Base-by-base conservation (phyloP, 164 flowering plant species). In the Hamamelis virginiana region DNA sequence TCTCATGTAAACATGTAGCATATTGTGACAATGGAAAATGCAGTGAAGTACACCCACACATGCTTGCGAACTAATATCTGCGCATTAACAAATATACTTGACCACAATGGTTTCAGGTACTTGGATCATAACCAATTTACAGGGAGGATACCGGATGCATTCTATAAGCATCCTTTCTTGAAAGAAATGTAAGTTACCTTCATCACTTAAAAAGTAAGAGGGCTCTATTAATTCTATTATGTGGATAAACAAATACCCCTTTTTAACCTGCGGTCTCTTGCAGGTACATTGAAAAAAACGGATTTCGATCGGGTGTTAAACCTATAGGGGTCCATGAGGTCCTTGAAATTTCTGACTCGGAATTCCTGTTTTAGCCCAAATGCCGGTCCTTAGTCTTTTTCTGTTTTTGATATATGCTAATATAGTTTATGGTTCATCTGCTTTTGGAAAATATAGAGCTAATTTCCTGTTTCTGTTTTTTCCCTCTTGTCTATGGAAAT, bases 261-360 rank as follows among this genome's bases (percentile, higher is more conserved):
- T 33, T 33, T 33, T 2, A 33, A 2, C 6, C 6, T 33, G 41
- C 2, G 41, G 6, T 33, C 41, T 33, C 41, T 33, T 33, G 41
- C 82, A 96, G 99, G 98, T 96, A 91, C 77, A 89, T 96, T 41
- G 99, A 96, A 81, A 96, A 94, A 59, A 96, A 91, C 81, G 77
- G 83, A 47, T 96, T 93, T 84, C 72, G 84, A 73, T 82, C 85
- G 9, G 97, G 92, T 53, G 97, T 89, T 22, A 86, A 85, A 27
- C 87, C 96, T 0, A 87, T 89, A 21, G 99, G 99, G 53, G 59
- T 70, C 27, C 99, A 93, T 83, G 86, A 90, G 68, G 92, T 87
- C 48, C 94, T 96, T 16, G 95, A 93, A 78, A 76, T 93, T 25
- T 79, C 97, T n/a, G 98, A 96, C 57, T 19, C 92, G 0, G 98